Percentiles rank a stretch among this genome's conserved stretches.
Evolutionary conservation across 345 rosid genomes (phyloP).

Genomic region (Corymbia maculata): DNA sequence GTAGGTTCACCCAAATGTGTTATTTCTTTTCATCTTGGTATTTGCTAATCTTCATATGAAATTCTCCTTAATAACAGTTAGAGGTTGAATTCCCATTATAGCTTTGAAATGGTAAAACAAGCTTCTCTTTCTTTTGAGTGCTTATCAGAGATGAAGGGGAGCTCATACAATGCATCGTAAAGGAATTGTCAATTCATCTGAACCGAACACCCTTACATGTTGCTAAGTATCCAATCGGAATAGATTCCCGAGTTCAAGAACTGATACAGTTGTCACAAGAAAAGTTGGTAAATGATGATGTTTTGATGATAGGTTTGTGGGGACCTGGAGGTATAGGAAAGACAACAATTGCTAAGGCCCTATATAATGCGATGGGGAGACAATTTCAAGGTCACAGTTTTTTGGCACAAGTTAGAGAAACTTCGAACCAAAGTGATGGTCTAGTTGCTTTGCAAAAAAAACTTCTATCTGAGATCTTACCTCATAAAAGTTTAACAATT

Average conservation of each 20-base stretch:
- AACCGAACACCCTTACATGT: neutral
- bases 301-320: neutral
- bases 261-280: neutral
- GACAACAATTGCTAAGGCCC: neutral
- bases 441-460: neutral
- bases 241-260: neutral
- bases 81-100: neutral
- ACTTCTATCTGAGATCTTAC: neutral
- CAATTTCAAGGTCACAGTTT: neutral
- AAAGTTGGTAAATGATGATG: neutral
- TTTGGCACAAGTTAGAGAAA: neutral
- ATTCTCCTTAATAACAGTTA: neutral
- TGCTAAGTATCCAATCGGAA: neutral
- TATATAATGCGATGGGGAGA: neutral
- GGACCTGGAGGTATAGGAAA: neutral
- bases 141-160: neutral
- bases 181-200: neutral
- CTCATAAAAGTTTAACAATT: fast-evolving
- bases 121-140: neutral
- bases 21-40: too few species aligned
- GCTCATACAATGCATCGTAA: neutral
- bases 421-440: neutral
- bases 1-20: neutral
- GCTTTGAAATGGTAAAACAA: neutral
- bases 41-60: neutral